Conservation (phyloP, 177 flowering plant species). For the Telopea speciosissima region DNA sequence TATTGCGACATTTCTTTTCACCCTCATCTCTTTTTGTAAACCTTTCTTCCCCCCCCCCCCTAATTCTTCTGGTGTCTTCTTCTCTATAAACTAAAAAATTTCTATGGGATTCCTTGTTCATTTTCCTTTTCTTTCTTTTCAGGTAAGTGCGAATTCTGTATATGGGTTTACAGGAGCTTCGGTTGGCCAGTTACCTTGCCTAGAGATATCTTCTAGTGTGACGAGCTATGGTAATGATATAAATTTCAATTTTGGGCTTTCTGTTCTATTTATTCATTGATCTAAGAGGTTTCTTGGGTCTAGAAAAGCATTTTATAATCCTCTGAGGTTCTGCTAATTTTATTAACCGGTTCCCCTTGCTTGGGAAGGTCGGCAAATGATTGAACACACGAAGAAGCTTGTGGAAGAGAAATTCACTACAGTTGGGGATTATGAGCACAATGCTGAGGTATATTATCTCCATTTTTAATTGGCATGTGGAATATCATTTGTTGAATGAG, state of each 20-base stretch:
- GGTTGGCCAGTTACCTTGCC: conserved; percentile 88
- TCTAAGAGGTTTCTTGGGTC: not conserved
- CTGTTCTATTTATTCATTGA: not conserved
- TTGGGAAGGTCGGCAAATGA: conserved; percentile 89
- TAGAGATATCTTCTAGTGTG: conserved; percentile 98
- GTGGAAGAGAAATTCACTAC: conserved; percentile 88
- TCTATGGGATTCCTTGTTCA: conserved; percentile 2
- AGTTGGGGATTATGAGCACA: conserved; percentile 75
- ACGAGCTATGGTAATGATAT: conserved; percentile 85
- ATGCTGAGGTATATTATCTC: conserved; percentile 66
- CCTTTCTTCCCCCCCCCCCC: not conserved
- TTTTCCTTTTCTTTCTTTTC: conserved; percentile 17
- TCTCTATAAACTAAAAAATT: not conserved
- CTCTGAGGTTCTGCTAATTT: conserved; percentile 4
- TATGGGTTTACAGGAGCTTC: conserved; percentile 99
- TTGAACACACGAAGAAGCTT: conserved; percentile 92
- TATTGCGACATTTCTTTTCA: not conserved
- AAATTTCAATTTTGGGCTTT: not conserved
- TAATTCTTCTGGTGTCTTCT: not conserved
- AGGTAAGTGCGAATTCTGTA: conserved; percentile 98
- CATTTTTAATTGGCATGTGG: not conserved
- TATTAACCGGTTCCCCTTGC: conserved; percentile 4
- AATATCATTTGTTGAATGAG: not conserved
- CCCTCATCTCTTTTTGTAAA: not conserved
- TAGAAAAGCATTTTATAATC: not conserved